Percentiles rank a stretch among this genome's conserved stretches.
These are phyloP conservation scores for Hemileccinum rubropunctum DNA, from an alignment of 768 basidiomycete species.

Conservation along the genomic window DNA sequence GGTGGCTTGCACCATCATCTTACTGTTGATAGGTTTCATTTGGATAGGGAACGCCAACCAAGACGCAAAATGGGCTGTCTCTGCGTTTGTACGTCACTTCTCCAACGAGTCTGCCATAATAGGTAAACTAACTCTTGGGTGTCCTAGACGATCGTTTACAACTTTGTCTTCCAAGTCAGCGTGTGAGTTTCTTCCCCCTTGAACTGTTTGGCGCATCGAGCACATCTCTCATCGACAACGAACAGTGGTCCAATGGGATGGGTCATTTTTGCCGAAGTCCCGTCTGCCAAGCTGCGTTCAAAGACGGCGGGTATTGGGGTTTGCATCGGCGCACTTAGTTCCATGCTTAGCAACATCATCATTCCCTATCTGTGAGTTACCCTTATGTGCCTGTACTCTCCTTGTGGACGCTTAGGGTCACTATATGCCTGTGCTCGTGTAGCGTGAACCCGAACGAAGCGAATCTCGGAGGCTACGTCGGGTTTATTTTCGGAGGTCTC, in stretches of 20 bases:
- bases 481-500: conserved; percentile 28
- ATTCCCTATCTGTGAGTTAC: conserved; percentile 28
- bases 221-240: background rate
- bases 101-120: too few relatives aligned
- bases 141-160: conserved; percentile 29
- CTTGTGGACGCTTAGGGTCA: too few relatives aligned
- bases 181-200: conserved; percentile 13
- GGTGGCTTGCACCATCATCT: conserved; percentile 18
- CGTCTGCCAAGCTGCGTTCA: conserved; percentile 30
- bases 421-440: too few relatives aligned
- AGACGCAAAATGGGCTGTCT: conserved; percentile 21
- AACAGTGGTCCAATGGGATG: conserved; percentile 26
- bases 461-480: conserved; percentile 29
- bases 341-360: conserved; percentile 24
- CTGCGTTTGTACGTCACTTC: conserved; percentile 18
- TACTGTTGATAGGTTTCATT: conserved; percentile 26
- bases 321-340: conserved; percentile 22
- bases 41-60: conserved; percentile 18
- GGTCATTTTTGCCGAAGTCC: conserved; percentile 28
- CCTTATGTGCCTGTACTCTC: background rate
- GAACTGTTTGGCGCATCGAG: background rate
- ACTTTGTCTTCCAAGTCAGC: conserved; percentile 26
- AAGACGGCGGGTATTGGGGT: conserved; percentile 28
- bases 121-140: too few relatives aligned
- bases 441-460: conserved; percentile 30